phyloP scores from a whole-genome alignment of 805 yeast species.

The Starmera amethionina region DNA sequence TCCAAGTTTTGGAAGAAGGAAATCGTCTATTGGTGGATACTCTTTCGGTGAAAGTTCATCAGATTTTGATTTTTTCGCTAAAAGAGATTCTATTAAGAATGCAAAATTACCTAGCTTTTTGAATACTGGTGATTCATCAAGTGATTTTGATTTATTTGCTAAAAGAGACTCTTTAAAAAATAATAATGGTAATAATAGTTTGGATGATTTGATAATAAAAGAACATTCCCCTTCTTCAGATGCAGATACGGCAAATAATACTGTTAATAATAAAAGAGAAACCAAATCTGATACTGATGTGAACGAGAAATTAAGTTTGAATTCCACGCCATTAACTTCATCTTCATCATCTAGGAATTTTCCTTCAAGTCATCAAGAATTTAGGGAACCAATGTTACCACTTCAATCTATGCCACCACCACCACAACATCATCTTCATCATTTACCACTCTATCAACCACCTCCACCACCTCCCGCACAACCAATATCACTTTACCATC shows the following conservation, averaged over 20 bases:
- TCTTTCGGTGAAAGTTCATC: slow-evolving; percentile 13
- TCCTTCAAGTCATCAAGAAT: slow-evolving; percentile 1
- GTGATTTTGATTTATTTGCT: slow-evolving; percentile 1
- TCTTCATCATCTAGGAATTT: not conserved
- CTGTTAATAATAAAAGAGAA: slow-evolving; percentile 4
- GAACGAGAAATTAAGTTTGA: slow-evolving; percentile 1
- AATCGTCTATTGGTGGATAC: not conserved
- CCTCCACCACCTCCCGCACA: slow-evolving; percentile 3
- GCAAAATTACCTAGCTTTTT: slow-evolving; percentile 1
- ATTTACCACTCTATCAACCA: slow-evolving; percentile 1
- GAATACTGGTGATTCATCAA: not conserved
- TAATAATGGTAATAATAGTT: not conserved
- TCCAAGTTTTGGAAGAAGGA: slow-evolving; percentile 13
- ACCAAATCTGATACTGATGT: slow-evolving; percentile 16
- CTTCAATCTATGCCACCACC: slow-evolving; percentile 1
- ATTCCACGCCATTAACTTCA: not conserved
- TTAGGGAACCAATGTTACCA: slow-evolving; percentile 7
- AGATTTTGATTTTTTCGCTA: slow-evolving; percentile 18
- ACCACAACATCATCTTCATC: slow-evolving; percentile 1
- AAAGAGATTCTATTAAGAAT: slow-evolving; percentile 19
- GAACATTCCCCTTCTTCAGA: slow-evolving; percentile 2
- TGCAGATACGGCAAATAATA: not conserved
- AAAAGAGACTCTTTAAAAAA: slow-evolving; percentile 1
- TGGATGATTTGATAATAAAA: slow-evolving; percentile 7
- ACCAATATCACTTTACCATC: not conserved